Percentiles rank a stretch among this genome's conserved stretches.
Evolutionary conservation across 192 early-diverging fungal species (phyloP).

Genomic region (Gaertneriomyces semiglobifer): DNA sequence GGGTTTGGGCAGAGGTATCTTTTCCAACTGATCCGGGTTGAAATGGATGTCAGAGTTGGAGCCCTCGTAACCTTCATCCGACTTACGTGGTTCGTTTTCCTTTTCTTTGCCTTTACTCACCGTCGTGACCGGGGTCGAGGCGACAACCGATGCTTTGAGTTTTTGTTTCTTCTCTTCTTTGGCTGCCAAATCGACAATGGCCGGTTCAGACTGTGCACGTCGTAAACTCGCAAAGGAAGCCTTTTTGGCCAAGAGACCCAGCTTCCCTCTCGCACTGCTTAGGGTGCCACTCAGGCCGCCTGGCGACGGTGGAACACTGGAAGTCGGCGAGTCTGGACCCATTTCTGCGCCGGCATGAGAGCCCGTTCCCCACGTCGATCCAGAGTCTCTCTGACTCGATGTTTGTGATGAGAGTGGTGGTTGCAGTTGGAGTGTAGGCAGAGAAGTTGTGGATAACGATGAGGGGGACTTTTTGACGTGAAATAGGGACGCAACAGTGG

Average conservation of each 20-base stretch:
- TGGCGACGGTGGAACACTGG: not conserved
- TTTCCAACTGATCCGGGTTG: no score
- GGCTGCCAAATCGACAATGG: not conserved
- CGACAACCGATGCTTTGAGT: not conserved
- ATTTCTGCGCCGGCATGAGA: not conserved
- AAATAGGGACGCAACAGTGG: conserved; percentile 14
- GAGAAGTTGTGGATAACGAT: not conserved
- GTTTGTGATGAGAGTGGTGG: not conserved
- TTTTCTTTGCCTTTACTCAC: not conserved
- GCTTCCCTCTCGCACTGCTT: not conserved
- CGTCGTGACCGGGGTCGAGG: not conserved
- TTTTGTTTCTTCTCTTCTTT: not conserved
- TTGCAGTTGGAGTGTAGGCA: not conserved
- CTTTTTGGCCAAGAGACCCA: conserved; percentile 20
- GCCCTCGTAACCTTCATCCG: conserved; percentile 28
- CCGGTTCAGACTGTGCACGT: conserved; percentile 6
- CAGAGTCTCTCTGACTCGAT: conserved; percentile 4
- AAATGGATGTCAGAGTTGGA: conserved; percentile 3
- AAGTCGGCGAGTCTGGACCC: not conserved
- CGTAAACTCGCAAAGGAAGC: conserved; percentile 18
- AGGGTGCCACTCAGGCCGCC: not conserved
- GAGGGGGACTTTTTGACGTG: conserved; percentile 1
- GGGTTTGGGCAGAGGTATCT: no score
- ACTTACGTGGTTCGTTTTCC: not conserved
- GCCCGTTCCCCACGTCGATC: conserved; percentile 13